Conservation (phyloP, 495 filamentous ascomycete species). For the Penicillium mononematosum region DNA sequence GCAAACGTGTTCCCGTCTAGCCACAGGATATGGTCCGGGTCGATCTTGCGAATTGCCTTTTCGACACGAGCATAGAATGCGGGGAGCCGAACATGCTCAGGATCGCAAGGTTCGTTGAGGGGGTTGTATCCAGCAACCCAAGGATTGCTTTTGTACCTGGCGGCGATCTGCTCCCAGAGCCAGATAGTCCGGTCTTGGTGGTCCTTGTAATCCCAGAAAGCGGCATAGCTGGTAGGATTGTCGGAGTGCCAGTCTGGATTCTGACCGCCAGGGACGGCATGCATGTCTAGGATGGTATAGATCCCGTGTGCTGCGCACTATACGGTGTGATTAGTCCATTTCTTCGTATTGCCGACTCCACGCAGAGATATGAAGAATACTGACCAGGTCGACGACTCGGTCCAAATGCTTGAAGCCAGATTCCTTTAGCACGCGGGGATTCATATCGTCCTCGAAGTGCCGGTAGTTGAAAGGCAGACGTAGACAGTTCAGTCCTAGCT, state of each 20-base stretch:
- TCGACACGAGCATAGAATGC: slow-evolving; percentile 59
- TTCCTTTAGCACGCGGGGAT: slow-evolving; percentile 56
- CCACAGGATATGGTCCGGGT: slow-evolving; percentile 62
- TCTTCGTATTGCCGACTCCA: background rate
- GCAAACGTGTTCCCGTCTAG: slow-evolving; percentile 66
- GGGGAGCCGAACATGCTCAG: slow-evolving; percentile 52
- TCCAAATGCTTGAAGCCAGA: slow-evolving; percentile 60
- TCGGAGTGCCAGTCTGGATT: slow-evolving; percentile 68
- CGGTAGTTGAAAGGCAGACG: slow-evolving; percentile 65
- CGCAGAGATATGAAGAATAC: background rate
- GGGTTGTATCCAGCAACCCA: slow-evolving; percentile 66
- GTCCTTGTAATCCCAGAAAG: slow-evolving; percentile 64
- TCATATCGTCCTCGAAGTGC: slow-evolving; percentile 64
- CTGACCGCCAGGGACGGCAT: slow-evolving; percentile 62
- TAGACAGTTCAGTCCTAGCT: slow-evolving; percentile 59
- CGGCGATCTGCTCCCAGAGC: slow-evolving; percentile 60
- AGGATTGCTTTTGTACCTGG: slow-evolving; percentile 54
- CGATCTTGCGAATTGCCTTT: slow-evolving; percentile 56
- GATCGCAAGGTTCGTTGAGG: slow-evolving; percentile 64
- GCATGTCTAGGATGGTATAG: slow-evolving; percentile 64
- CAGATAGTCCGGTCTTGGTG: slow-evolving; percentile 59
- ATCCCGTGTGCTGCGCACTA: slow-evolving; percentile 55
- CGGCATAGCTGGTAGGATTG: slow-evolving; percentile 50
- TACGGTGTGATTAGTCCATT: background rate
- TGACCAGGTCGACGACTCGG: slow-evolving; percentile 51